These are phyloP conservation scores for Smittium culicis DNA, from an alignment of 371 early-diverging fungal genomes.

Conservation along the genomic window DNA sequence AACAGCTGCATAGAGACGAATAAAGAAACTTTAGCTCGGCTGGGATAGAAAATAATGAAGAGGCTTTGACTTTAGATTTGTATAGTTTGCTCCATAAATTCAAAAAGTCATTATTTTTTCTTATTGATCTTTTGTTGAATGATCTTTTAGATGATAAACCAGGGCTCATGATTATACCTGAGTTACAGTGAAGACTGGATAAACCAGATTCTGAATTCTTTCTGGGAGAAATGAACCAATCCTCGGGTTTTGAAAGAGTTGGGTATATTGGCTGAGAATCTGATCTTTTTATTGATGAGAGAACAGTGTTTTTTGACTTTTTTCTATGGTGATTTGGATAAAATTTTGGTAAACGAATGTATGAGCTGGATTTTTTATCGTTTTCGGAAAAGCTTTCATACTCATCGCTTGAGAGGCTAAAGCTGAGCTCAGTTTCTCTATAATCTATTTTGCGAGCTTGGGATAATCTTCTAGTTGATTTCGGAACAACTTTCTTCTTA, in stretches of 20 bases:
- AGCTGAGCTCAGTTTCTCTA: too few relatives aligned
- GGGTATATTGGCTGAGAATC: too few relatives aligned
- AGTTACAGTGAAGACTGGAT: background rate
- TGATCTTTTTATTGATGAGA: too few relatives aligned
- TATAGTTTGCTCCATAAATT: constrained; percentile 5
- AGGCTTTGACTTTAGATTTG: background rate
- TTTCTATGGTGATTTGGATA: too few relatives aligned
- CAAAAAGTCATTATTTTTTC: background rate
- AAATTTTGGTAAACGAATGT: too few relatives aligned
- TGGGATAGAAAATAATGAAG: background rate
- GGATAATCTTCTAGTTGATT: too few relatives aligned
- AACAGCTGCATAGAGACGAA: background rate
- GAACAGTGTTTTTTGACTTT: too few relatives aligned
- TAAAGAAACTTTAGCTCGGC: constrained; percentile 4
- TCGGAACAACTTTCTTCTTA: background rate
- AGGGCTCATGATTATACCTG: background rate
- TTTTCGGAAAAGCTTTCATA: too few relatives aligned
- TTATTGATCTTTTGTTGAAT: background rate
- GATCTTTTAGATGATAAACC: background rate
- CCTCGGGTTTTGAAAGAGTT: background rate
- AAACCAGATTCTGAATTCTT: background rate
- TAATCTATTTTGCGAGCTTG: too few relatives aligned
- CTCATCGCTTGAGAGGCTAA: too few relatives aligned
- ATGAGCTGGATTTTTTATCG: too few relatives aligned
- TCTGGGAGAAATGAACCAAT: background rate